phyloP scores from a whole-genome alignment of 306 rosid genomes.

The Trifolium repens region DNA sequence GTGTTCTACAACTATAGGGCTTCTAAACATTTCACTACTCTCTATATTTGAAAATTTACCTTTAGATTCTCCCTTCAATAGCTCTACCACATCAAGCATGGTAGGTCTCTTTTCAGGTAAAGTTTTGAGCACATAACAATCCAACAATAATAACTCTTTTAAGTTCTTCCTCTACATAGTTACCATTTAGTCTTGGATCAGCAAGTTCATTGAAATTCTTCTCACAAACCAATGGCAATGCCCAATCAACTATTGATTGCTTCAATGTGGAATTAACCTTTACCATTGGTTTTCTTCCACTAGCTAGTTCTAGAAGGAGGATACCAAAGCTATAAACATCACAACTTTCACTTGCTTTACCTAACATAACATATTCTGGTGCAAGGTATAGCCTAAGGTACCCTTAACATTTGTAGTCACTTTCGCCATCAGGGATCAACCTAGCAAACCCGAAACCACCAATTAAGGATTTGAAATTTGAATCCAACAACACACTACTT shows the following conservation, averaged over 20 bases:
- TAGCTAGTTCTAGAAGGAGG: conserved; percentile 82
- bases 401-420: conserved; percentile 94
- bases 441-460: conserved; percentile 90
- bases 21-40: conserved; percentile 63
- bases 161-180: conserved; percentile 74
- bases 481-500: conserved; percentile 74
- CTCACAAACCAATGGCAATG: conserved; percentile 73
- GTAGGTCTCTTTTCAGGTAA: conserved; percentile 72
- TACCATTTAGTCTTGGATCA: conserved; percentile 76
- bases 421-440: conserved; percentile 85
- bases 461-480: conserved; percentile 68
- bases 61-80: conserved; percentile 64
- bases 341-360: conserved; percentile 82
- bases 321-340: conserved; percentile 90
- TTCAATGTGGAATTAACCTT: conserved; percentile 51
- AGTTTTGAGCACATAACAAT: conserved; percentile 50
- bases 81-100: conserved; percentile 70
- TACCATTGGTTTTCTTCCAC: conserved; percentile 77
- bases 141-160: conserved; percentile 49
- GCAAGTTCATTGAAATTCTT: conserved; percentile 65
- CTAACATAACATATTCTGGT: conserved; percentile 88
- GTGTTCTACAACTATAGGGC: conserved; percentile 15
- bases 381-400: conserved; percentile 92
- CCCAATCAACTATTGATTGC: conserved; percentile 78
- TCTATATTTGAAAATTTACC: conserved; percentile 61